Evolutionary conservation across 768 basidiomycete genomes (phyloP).

Genomic region (Gymnopilus dilepis): DNA sequence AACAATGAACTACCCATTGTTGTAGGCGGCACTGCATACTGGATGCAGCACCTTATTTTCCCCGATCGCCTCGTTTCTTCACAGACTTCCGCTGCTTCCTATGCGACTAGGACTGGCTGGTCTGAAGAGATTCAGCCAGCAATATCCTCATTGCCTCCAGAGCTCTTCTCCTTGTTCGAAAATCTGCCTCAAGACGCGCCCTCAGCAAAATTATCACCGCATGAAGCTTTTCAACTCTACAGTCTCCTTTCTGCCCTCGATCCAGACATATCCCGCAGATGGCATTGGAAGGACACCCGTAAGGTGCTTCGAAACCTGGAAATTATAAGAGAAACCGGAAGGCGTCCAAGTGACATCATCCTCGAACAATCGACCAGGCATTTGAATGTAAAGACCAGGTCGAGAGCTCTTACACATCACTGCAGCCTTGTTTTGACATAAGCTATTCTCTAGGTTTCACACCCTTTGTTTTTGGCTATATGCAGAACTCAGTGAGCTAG

Average conservation of each 20-base stretch:
- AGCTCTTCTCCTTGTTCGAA: slow-evolving; percentile 55
- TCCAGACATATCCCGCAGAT: slow-evolving; percentile 72
- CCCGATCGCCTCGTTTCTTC: slow-evolving; percentile 67
- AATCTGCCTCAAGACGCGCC: slow-evolving; percentile 65
- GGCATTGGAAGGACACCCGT: slow-evolving; percentile 96
- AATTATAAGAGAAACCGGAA: slow-evolving; percentile 75
- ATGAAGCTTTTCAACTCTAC: slow-evolving; percentile 67
- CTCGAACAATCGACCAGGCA: slow-evolving; percentile 57
- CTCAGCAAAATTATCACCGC: slow-evolving; percentile 55
- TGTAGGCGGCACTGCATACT: slow-evolving; percentile 96
- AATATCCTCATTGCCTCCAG: slow-evolving; percentile 49
- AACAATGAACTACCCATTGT: slow-evolving; percentile 78
- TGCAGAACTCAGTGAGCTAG: slow-evolving; percentile 65
- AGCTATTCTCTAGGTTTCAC: slow-evolving; percentile 62
- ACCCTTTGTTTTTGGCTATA: slow-evolving; percentile 93
- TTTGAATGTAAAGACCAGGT: slow-evolving; percentile 56
- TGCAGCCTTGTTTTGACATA: neutral
- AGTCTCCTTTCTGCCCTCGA: slow-evolving; percentile 72
- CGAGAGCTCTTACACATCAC: neutral
- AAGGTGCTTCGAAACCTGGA: slow-evolving; percentile 84
- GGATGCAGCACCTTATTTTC: slow-evolving; percentile 96
- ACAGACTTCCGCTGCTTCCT: slow-evolving; percentile 17
- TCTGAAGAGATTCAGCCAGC: slow-evolving; percentile 46
- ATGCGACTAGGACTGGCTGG: slow-evolving; percentile 15
- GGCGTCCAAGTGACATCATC: slow-evolving; percentile 70